Conservation (phyloP, 176 grass and related monocot species). For the Poa pratensis region DNA sequence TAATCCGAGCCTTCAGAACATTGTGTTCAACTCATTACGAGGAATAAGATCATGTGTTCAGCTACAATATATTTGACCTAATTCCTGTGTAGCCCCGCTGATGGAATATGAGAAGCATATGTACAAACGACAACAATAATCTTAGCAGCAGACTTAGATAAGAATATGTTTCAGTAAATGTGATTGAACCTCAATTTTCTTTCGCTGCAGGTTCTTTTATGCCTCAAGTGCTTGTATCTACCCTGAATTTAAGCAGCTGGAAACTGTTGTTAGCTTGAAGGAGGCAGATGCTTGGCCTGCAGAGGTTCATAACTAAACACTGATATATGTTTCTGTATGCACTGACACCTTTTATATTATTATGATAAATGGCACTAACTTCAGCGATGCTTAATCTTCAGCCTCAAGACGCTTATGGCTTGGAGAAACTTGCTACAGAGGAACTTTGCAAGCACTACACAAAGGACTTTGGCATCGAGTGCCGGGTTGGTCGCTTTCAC, state of each 20-base stretch:
- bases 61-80: background rate
- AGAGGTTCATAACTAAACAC: constrained; percentile 53
- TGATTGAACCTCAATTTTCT: constrained; percentile 17
- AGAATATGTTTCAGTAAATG: background rate
- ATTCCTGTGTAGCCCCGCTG: background rate
- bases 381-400: constrained; percentile 25
- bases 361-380: constrained; percentile 16
- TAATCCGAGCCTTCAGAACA: constrained; percentile 15
- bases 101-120: background rate
- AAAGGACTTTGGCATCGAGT: constrained; percentile 93
- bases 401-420: constrained; percentile 99
- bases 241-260: constrained; percentile 81
- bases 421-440: constrained; percentile 94
- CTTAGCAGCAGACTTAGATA: background rate
- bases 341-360: background rate
- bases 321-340: constrained; percentile 31
- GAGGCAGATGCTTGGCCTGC: constrained; percentile 78
- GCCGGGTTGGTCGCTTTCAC: constrained; percentile 85
- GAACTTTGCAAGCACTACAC: constrained; percentile 99
- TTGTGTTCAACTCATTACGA: background rate
- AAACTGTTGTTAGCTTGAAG: constrained; percentile 71
- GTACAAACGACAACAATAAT: background rate
- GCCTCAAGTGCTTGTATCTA: constrained; percentile 77
- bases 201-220: constrained; percentile 61
- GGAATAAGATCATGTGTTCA: background rate